Conservation (phyloP, 139 green algal genomes). For the Zygnema circumcarinatum region DNA sequence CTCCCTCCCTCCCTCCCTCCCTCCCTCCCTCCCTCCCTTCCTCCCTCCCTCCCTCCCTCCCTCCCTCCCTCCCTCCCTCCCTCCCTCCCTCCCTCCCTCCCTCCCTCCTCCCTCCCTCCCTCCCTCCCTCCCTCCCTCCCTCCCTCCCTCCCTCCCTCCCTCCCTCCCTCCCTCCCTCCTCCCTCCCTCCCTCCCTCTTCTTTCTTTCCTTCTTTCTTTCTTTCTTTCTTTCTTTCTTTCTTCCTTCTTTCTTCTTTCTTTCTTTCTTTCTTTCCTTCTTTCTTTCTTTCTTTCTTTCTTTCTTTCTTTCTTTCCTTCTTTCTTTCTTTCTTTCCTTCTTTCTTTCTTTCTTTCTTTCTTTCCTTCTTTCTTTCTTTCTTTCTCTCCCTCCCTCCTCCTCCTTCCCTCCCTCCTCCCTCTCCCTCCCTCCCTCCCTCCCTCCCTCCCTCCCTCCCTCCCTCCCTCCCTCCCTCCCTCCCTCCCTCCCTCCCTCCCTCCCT, state of each 20-base stretch:
- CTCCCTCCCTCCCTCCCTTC: background rate
- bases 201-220: background rate
- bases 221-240: background rate
- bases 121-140: background rate
- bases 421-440: background rate
- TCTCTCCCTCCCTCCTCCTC: background rate
- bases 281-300: background rate
- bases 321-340: background rate
- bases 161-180: background rate
- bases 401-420: background rate
- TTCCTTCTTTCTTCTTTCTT: background rate
- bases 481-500: background rate
- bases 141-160: background rate
- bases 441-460: conserved; percentile 8
- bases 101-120: background rate
- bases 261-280: background rate
- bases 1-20: background rate
- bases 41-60: conserved; percentile 4
- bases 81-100: conserved; percentile 12
- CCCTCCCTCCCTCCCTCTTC: background rate
- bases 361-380: background rate
- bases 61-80: background rate
- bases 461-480: conserved; percentile 19
- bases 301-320: background rate
- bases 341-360: background rate